Conservation (phyloP, 2,329 filamentous ascomycete species). For the Cladosporium velox region DNA sequence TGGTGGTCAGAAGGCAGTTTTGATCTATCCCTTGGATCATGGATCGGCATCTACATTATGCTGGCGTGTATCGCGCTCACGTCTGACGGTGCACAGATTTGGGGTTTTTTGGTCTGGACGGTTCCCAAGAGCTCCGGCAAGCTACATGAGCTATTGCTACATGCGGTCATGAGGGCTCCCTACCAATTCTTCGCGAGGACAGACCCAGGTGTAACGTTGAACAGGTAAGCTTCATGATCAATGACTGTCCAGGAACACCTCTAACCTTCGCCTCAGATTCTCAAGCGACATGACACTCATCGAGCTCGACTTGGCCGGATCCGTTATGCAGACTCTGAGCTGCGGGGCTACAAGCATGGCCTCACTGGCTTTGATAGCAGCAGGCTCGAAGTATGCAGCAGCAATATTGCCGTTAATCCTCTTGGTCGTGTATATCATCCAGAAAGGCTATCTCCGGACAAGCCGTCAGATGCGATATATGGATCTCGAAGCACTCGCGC, state of each 20-base stretch:
- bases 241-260: too few species aligned
- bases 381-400: slow-evolving; percentile 37
- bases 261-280: slow-evolving; percentile 40
- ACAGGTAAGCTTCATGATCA: slow-evolving; percentile 36
- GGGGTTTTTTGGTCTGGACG: slow-evolving; percentile 25
- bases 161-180: slow-evolving; percentile 32
- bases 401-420: slow-evolving; percentile 40
- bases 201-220: slow-evolving; percentile 52
- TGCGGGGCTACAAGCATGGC: neutral
- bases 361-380: slow-evolving; percentile 5
- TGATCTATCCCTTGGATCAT: slow-evolving; percentile 21
- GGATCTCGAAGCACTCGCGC: slow-evolving; percentile 55
- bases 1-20: slow-evolving; percentile 47
- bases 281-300: slow-evolving; percentile 50
- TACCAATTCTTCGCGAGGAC: slow-evolving; percentile 41
- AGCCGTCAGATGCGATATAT: slow-evolving; percentile 53
- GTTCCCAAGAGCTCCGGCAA: slow-evolving; percentile 26
- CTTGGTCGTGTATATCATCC: slow-evolving; percentile 42
- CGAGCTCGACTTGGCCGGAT: slow-evolving; percentile 42
- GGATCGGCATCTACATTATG: slow-evolving; percentile 23
- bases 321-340: slow-evolving; percentile 2
- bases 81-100: slow-evolving; percentile 23
- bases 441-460: slow-evolving; percentile 50
- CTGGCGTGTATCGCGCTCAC: slow-evolving; percentile 24
- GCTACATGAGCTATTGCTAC: slow-evolving; percentile 27